A percentile compares a stretch with the other conserved stretches of the same genome.
Conservation (phyloP, 75 land plant genomes). For the Azolla pinnata region DNA sequence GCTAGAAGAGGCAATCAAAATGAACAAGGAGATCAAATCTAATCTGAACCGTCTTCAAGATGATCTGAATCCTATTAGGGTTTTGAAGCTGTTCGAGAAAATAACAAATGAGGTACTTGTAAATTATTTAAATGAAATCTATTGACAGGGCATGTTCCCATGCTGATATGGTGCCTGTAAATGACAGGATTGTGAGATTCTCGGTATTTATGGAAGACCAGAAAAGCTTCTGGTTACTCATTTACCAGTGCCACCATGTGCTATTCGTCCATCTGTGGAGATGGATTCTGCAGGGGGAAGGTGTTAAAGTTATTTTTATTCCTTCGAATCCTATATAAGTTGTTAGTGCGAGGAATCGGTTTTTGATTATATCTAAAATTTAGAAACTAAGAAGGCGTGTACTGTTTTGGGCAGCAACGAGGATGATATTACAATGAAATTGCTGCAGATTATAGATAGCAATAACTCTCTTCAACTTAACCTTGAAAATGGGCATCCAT, state of each 20-base stretch:
- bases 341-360: background rate
- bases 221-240: constrained; percentile 82
- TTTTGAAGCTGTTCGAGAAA: constrained; percentile 58
- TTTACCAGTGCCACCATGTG: constrained; percentile 70
- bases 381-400: background rate
- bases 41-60: constrained; percentile 29
- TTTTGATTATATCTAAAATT: background rate
- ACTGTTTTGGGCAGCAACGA: constrained; percentile 63
- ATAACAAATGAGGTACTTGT: constrained; percentile 59
- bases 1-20: constrained; percentile 50
- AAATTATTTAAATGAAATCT: no score
- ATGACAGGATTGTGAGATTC: constrained; percentile 80
- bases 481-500: constrained; percentile 29
- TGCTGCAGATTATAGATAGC: constrained; percentile 42
- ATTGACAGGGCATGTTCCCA: no score
- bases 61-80: constrained; percentile 55
- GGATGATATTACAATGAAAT: constrained; percentile 59
- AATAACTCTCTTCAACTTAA: constrained; percentile 48
- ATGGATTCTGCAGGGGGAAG: constrained; percentile 56
- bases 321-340: background rate
- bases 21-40: constrained; percentile 42
- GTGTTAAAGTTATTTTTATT: constrained; percentile 12
- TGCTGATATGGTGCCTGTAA: background rate
- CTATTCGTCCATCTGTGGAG: constrained; percentile 76
- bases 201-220: constrained; percentile 70